phyloP scores from a whole-genome alignment of 1,284 basidiomycete species.

The Malassezia sp. region DNA sequence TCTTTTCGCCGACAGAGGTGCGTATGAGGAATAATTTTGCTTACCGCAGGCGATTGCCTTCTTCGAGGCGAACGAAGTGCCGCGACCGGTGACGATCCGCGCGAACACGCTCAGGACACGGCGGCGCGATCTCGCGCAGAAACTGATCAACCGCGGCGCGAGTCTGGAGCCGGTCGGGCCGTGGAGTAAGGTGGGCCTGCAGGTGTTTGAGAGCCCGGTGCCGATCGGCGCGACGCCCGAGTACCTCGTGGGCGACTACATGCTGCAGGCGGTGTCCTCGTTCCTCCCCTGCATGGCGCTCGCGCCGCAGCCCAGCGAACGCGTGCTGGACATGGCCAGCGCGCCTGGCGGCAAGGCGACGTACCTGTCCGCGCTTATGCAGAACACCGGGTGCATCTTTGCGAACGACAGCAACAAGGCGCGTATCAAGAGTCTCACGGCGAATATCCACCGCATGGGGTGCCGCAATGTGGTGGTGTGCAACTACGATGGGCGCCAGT shows the following conservation, averaged over 20 bases:
- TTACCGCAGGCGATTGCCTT: slow-evolving; percentile 87
- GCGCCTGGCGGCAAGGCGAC: slow-evolving; percentile 96
- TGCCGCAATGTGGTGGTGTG: slow-evolving; percentile 97
- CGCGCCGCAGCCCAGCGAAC: slow-evolving; percentile 79
- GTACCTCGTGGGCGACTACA: slow-evolving; percentile 97
- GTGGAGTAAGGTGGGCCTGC: slow-evolving; percentile 95
- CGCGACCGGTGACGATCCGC: slow-evolving; percentile 91
- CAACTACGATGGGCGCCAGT: slow-evolving; percentile 93
- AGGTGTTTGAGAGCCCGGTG: slow-evolving; percentile 91
- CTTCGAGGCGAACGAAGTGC: slow-evolving; percentile 94
- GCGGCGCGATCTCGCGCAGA: slow-evolving; percentile 84
- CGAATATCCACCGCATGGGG: slow-evolving; percentile 89
- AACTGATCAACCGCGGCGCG: slow-evolving; percentile 89
- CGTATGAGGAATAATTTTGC: no score
- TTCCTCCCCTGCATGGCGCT: slow-evolving; percentile 98
- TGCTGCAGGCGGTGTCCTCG: slow-evolving; percentile 96
- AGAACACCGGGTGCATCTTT: slow-evolving; percentile 95
- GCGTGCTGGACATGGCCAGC: slow-evolving; percentile 95
- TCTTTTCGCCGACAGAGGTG: slow-evolving; percentile 85
- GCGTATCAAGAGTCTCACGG: slow-evolving; percentile 87
- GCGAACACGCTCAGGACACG: slow-evolving; percentile 92
- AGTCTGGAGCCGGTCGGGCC: slow-evolving; percentile 85
- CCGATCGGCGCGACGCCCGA: slow-evolving; percentile 91
- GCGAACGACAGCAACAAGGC: slow-evolving; percentile 94
- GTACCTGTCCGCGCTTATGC: slow-evolving; percentile 57